These are phyloP conservation scores for Hypoxylon sp. DNA, from an alignment of 2,329 filamentous ascomycete species.

Conservation along the genomic window DNA sequence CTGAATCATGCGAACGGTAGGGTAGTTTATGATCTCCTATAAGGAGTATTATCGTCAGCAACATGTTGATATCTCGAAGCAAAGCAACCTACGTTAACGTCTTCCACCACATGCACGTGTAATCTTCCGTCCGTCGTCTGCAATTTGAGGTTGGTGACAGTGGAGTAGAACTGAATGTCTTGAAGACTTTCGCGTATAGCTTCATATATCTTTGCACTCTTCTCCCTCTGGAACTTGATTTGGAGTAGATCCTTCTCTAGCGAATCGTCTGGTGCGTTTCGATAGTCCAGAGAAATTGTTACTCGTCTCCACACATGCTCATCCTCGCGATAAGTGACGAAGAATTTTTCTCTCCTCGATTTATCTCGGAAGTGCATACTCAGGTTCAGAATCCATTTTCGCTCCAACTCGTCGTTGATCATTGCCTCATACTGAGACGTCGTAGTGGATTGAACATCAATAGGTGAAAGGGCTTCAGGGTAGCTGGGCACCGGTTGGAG, in stretches of 20 bases:
- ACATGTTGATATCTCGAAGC: conserved; percentile 9
- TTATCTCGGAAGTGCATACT: conserved; percentile 98
- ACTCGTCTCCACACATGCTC: conserved; percentile 87
- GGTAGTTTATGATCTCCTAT: conserved; percentile 89
- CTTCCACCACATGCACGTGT: conserved; percentile 98
- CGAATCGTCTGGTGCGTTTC: conserved; percentile 82
- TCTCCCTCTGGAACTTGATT: conserved; percentile 88
- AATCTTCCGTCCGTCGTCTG: conserved; percentile 89
- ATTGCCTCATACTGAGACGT: conserved; percentile 72
- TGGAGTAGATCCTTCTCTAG: conserved; percentile 86
- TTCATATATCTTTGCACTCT: conserved; percentile 93
- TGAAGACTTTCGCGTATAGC: conserved; percentile 90
- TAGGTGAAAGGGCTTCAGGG: conserved; percentile 44
- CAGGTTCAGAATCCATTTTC: conserved; percentile 94
- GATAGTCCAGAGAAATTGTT: conserved; percentile 94
- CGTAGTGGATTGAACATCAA: conserved; percentile 65
- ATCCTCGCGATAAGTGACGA: conserved; percentile 90
- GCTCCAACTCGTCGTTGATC: conserved; percentile 86
- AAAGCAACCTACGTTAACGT: conserved; percentile 76
- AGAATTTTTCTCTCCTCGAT: conserved; percentile 96
- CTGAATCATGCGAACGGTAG: conserved; percentile 78
- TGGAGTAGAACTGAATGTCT: conserved; percentile 97
- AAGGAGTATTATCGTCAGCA: conserved; percentile 20
- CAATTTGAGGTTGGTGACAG: conserved; percentile 94
- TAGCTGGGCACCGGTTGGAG: conserved; percentile 43